Percentiles rank a stretch among this genome's conserved stretches.
Evolutionary conservation across 495 filamentous ascomycete species (phyloP).

Genomic region (Penicillium silybi): DNA sequence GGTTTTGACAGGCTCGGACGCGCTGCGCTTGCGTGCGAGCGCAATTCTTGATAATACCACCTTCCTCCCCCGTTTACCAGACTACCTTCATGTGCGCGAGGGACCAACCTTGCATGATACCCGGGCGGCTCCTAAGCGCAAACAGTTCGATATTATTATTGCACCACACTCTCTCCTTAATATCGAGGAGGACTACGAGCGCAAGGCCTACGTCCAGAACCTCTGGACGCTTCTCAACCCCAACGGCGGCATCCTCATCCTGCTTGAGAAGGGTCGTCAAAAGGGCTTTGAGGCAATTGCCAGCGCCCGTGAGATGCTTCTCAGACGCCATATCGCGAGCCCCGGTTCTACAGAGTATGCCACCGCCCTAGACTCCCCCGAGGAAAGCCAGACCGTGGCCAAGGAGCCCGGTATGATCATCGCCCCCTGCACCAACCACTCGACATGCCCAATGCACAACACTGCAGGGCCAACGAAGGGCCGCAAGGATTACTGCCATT

Average conservation of each 20-base stretch:
- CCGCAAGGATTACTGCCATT: conserved; percentile 87
- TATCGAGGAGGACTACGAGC: conserved; percentile 65
- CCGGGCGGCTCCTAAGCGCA: conserved; percentile 53
- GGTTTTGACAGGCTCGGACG: conserved; percentile 58
- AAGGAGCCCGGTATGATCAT: conserved; percentile 88
- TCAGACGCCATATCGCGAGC: conserved; percentile 70
- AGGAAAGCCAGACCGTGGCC: conserved; percentile 29
- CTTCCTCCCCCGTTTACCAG: conserved; percentile 89
- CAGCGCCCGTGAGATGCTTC: conserved; percentile 69
- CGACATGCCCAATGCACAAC: conserved; percentile 82
- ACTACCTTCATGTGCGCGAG: conserved; percentile 65
- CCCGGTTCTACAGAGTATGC: conserved; percentile 50
- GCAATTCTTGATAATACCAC: conserved; percentile 79
- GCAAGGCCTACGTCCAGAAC: conserved; percentile 74
- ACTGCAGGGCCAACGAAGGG: conserved; percentile 60
- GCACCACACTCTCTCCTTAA: conserved; percentile 78
- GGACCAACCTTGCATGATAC: conserved; percentile 43
- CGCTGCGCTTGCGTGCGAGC: conserved; percentile 71
- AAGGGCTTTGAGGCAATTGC: conserved; percentile 91
- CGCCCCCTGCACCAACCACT: conserved; percentile 92
- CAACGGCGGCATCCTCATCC: conserved; percentile 78
- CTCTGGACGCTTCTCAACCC: conserved; percentile 84
- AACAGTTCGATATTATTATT: conserved; percentile 85
- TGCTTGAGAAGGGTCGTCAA: conserved; percentile 88
- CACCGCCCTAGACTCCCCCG: conserved; percentile 33